phyloP scores from a whole-genome alignment of 2,329 filamentous ascomycete genomes.

The Saccharata proteae region DNA sequence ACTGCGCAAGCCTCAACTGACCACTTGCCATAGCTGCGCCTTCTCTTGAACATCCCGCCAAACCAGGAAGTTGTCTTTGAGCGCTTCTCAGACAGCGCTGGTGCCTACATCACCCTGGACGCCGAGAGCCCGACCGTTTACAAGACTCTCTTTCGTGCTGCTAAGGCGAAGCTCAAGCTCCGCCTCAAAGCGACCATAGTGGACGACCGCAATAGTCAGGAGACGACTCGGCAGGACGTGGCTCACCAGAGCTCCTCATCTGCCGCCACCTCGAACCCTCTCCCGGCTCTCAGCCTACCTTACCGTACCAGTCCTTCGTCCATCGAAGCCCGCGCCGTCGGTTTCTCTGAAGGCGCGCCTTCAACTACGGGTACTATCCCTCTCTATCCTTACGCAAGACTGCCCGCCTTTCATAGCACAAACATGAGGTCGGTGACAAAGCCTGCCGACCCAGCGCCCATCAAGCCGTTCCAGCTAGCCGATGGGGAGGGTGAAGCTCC shows the following conservation, averaged over 20 bases:
- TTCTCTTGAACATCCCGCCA: slow-evolving; percentile 51
- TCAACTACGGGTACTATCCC: slow-evolving; percentile 6
- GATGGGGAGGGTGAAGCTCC: slow-evolving; percentile 25
- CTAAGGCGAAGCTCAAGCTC: slow-evolving; percentile 96
- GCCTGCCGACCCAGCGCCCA: slow-evolving; percentile 1
- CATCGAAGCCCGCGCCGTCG: neutral
- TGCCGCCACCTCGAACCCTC: slow-evolving; percentile 14
- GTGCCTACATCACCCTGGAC: slow-evolving; percentile 67
- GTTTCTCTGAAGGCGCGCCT: too few species aligned
- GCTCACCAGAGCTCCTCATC: slow-evolving; percentile 11
- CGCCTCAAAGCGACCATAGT: slow-evolving; percentile 63
- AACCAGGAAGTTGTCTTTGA: slow-evolving; percentile 60
- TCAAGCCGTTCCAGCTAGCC: slow-evolving; percentile 1
- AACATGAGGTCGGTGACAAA: slow-evolving; percentile 7
- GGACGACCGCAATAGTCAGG: slow-evolving; percentile 10
- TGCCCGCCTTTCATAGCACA: slow-evolving; percentile 10
- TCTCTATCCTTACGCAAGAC: slow-evolving; percentile 7
- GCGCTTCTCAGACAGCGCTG: slow-evolving; percentile 90
- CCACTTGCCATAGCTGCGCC: slow-evolving; percentile 48
- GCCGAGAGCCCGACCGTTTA: slow-evolving; percentile 69
- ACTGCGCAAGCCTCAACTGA: slow-evolving; percentile 2
- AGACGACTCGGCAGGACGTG: too few species aligned
- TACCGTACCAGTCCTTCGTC: slow-evolving; percentile 7
- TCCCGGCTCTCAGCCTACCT: too few species aligned
- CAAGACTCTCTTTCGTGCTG: slow-evolving; percentile 92